Base-by-base conservation (phyloP, 108 stramenopile species). In the Nitzschia sp. region DNA sequence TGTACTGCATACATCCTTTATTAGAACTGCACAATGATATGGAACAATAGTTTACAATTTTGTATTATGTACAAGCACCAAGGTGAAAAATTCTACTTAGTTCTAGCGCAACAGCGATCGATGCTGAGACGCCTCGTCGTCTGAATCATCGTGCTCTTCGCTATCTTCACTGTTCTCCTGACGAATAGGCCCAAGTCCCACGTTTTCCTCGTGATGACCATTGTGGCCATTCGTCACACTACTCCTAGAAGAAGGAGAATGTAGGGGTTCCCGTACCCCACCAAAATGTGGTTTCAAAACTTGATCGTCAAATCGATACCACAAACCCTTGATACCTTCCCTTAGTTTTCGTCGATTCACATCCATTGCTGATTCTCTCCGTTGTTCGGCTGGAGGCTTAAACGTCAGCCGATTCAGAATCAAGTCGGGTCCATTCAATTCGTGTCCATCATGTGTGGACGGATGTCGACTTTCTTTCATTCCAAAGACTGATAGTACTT, bases 401-500 rank as follows among this genome's bases (percentile, higher is more conserved):
- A 54, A 76, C 15, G 72, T 60, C 22, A 81, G 44, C 0, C 67
- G 60, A 47, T 66, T 63, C 27, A 77, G n/a, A 26, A 56, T 30
- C 63, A 66, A 26, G 27, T 59, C 71, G 27, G 62, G 60, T 28
- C 61, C 65, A 41, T 38, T 53, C 1, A 41, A 3, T 31, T 9
- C 26, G 1, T 46, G 22, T 5, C 29, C 35, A 32, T 38, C 30
- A 34, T 13, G 13, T 9, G 21, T 35, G 32, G n/a, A 47, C 16
- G 13, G 8, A 2, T 33, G 66, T n/a, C 19, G 45, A 64, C 71
- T 60, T 38, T 82, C 72, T 66, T 89, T 96, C 94, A 98, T 95
- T 27, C 86, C 92, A 78, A 91, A 89, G 4, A 68, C 44, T 21
- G 84, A 79, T 26, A 99, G 78, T 38, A 97, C 77, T 19, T 72